These are phyloP conservation scores for Leishmania gerbilli DNA, from an alignment of 208 protist species.

Conservation along the genomic window DNA sequence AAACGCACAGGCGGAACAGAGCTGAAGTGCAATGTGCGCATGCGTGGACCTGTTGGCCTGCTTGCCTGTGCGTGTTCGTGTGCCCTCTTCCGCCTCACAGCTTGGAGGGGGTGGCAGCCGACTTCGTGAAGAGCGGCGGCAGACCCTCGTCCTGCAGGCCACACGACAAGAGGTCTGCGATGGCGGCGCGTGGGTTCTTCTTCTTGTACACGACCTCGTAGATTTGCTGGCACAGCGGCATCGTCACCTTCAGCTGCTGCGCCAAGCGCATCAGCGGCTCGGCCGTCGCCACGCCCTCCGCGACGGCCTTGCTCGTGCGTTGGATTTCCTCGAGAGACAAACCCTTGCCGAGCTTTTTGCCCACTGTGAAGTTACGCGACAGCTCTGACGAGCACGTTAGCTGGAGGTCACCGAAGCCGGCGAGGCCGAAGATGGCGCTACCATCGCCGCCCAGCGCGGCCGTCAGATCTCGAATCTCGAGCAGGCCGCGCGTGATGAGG, in stretches of 20 bases:
- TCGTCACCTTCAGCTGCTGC: slow-evolving; percentile 46
- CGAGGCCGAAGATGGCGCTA: slow-evolving; percentile 84
- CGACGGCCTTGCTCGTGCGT: slow-evolving; percentile 65
- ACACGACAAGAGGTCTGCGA: slow-evolving; percentile 30
- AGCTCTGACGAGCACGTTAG: slow-evolving; percentile 90
- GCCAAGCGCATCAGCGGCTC: slow-evolving; percentile 75
- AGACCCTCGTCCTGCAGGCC: slow-evolving; percentile 65
- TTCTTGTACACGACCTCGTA: slow-evolving; percentile 71
- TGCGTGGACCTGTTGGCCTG: not conserved
- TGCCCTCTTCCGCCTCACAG: slow-evolving; percentile 10
- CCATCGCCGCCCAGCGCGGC: slow-evolving; percentile 75
- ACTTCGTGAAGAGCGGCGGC: slow-evolving; percentile 40
- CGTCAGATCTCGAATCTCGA: slow-evolving; percentile 88
- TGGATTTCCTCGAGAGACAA: slow-evolving; percentile 69
- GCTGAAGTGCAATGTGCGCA: not conserved
- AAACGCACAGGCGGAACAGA: not conserved
- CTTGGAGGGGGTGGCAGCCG: slow-evolving; percentile 17
- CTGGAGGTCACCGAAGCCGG: slow-evolving; percentile 87
- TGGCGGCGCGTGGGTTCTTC: slow-evolving; percentile 29
- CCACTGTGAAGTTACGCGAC: slow-evolving; percentile 89
- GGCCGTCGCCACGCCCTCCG: slow-evolving; percentile 78
- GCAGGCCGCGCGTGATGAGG: slow-evolving; percentile 79
- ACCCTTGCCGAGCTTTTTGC: slow-evolving; percentile 75
- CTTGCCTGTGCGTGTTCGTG: not conserved
- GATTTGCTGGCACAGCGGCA: slow-evolving; percentile 75